phyloP scores from a whole-genome alignment of 371 early-diverging fungal species.

The Sporodiniella umbellata region DNA sequence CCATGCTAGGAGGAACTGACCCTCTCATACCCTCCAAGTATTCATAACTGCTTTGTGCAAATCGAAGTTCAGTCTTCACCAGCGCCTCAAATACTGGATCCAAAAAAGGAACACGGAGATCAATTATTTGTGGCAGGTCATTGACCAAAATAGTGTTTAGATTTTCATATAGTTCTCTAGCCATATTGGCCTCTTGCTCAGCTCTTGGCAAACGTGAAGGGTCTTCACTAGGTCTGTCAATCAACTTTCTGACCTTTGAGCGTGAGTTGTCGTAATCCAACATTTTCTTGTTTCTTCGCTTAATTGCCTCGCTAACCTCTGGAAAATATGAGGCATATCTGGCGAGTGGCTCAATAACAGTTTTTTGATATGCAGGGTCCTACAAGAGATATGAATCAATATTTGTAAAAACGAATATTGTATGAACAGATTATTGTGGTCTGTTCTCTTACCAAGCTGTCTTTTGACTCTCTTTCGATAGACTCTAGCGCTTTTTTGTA shows the following conservation, averaged over 20 bases:
- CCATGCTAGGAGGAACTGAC: constrained; percentile 54
- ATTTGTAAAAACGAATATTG: neutral
- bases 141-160: constrained; percentile 76
- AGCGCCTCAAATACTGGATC: constrained; percentile 95
- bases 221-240: constrained; percentile 80
- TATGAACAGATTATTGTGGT: neutral
- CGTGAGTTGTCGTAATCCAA: constrained; percentile 85
- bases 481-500: constrained; percentile 75
- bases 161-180: constrained; percentile 77
- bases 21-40: constrained; percentile 56
- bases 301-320: constrained; percentile 88
- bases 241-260: constrained; percentile 72
- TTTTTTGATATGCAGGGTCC: constrained; percentile 78
- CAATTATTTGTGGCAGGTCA: constrained; percentile 90
- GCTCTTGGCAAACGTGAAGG: constrained; percentile 69
- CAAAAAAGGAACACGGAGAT: constrained; percentile 81
- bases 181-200: constrained; percentile 74
- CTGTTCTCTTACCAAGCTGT: constrained; percentile 57
- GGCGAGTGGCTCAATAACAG: constrained; percentile 88
- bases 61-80: constrained; percentile 83
- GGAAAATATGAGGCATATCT: constrained; percentile 87
- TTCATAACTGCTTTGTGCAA: constrained; percentile 75
- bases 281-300: constrained; percentile 81
- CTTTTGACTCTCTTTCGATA: constrained; percentile 78
- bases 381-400: constrained; percentile 16